These are phyloP conservation scores for Metschnikowia bowlesiae DNA, from an alignment of 805 yeast genomes.

Conservation along the genomic window DNA sequence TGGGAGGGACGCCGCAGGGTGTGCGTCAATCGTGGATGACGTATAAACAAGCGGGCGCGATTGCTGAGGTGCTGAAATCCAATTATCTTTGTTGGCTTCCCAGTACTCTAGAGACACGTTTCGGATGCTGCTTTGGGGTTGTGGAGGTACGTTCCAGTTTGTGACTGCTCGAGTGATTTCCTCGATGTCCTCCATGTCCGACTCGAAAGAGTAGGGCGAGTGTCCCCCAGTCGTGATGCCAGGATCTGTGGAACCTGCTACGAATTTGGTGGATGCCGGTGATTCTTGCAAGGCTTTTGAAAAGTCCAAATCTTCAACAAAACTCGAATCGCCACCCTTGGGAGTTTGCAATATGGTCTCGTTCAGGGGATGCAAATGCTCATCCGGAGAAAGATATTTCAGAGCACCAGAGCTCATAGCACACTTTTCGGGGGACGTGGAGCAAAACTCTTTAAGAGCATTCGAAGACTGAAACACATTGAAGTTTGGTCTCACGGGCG, in stretches of 20 bases:
- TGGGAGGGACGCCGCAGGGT: not conserved
- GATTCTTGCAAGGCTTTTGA: not conserved
- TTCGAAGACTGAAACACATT: not conserved
- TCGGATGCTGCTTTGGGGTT: not conserved
- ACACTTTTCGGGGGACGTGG: not conserved
- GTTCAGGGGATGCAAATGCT: not conserved
- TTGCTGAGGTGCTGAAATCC: slow-evolving; percentile 21
- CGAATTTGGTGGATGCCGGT: not conserved
- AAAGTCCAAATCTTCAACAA: not conserved
- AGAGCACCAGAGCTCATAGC: not conserved
- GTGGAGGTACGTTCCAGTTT: not conserved
- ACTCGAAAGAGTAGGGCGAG: not conserved
- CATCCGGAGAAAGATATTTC: not conserved
- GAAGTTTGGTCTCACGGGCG: not conserved
- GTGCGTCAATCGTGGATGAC: slow-evolving; percentile 12
- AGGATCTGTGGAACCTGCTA: not conserved
- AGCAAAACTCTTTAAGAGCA: not conserved
- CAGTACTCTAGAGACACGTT: slow-evolving; percentile 31
- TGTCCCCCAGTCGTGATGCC: not conserved
- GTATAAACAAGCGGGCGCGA: slow-evolving; percentile 26
- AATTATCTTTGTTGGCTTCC: slow-evolving; percentile 24
- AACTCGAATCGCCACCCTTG: too few relatives aligned
- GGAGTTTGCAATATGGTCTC: not conserved
- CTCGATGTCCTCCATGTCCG: slow-evolving; percentile 12
- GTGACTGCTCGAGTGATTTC: slow-evolving; percentile 8